Percentiles rank a stretch among this genome's conserved stretches.
These are phyloP conservation scores for Blastobotrys parvus DNA, from an alignment of 805 yeast species.

Conservation along the genomic window DNA sequence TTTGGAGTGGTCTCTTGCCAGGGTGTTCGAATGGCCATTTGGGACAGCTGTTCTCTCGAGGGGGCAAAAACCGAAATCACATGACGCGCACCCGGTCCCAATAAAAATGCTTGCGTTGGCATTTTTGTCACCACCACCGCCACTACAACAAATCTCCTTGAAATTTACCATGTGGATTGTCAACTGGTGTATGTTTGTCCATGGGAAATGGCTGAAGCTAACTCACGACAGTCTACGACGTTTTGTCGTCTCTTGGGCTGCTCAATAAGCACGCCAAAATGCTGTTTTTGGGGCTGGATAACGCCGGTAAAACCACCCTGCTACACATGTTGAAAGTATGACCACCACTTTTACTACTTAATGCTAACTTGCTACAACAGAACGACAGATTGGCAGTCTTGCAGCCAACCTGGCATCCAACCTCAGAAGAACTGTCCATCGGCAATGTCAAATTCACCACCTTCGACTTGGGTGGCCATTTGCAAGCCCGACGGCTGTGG, in stretches of 20 bases:
- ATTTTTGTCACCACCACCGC: too few relatives aligned
- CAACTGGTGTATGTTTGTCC: conserved; percentile 36
- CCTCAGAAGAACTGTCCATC: conserved; percentile 95
- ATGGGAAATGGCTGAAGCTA: too few relatives aligned
- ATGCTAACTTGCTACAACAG: conserved; percentile 14
- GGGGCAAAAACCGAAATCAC: too few relatives aligned
- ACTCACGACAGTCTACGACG: conserved; percentile 57
- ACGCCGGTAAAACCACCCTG: conserved; percentile 94
- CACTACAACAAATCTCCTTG: too few relatives aligned
- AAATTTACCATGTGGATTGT: conserved; percentile 40
- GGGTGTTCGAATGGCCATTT: too few relatives aligned
- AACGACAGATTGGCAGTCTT: conserved; percentile 96
- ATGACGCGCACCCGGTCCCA: too few relatives aligned
- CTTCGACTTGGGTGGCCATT: conserved; percentile 97
- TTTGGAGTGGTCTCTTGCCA: too few relatives aligned
- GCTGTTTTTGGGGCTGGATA: conserved; percentile 91
- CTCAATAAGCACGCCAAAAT: conserved; percentile 96
- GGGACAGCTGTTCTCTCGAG: too few relatives aligned
- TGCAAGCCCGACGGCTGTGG: conserved; percentile 98
- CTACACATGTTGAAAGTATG: conserved; percentile 61
- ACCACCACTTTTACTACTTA: not conserved
- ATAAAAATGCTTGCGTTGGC: too few relatives aligned
- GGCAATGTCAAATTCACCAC: conserved; percentile 97
- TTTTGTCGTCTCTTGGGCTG: conserved; percentile 68
- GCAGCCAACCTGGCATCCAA: conserved; percentile 96